phyloP scores from a whole-genome alignment of 2,329 filamentous ascomycete species.

The Fusarium odoratissimum region DNA sequence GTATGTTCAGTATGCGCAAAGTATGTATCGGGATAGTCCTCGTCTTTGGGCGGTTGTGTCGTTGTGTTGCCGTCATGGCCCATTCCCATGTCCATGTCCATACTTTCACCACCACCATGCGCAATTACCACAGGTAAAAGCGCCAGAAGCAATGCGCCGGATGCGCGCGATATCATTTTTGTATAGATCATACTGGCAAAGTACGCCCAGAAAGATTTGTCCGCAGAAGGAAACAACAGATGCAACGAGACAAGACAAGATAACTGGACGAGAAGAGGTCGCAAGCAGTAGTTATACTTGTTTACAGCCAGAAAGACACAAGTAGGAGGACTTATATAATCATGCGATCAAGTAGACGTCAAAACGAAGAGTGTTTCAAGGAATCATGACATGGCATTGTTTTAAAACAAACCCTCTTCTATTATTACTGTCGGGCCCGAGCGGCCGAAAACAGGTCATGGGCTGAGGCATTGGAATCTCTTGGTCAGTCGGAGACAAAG shows the following conservation, averaged over 20 bases:
- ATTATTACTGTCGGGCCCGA: neutral
- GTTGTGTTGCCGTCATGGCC: slow-evolving; percentile 17
- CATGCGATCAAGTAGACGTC: slow-evolving; percentile 16
- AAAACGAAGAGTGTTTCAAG: slow-evolving; percentile 25
- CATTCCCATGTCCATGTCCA: slow-evolving; percentile 17
- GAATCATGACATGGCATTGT: slow-evolving; percentile 23
- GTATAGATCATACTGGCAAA: slow-evolving; percentile 1
- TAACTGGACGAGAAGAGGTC: neutral
- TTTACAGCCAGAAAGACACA: neutral
- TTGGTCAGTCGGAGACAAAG: slow-evolving; percentile 7
- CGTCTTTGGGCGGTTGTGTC: slow-evolving; percentile 42
- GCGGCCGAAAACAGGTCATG: neutral
- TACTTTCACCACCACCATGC: slow-evolving; percentile 31
- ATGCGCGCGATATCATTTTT: neutral
- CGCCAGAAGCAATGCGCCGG: slow-evolving; percentile 11
- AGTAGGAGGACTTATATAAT: neutral
- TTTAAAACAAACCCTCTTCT: slow-evolving; percentile 17
- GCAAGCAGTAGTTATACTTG: slow-evolving; percentile 3
- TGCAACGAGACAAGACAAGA: neutral
- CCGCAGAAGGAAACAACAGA: neutral
- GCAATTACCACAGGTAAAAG: slow-evolving; percentile 38
- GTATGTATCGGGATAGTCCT: slow-evolving; percentile 63
- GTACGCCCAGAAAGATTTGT: neutral
- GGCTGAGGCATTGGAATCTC: slow-evolving; percentile 2
- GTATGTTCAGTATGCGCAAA: slow-evolving; percentile 66